These are phyloP conservation scores for Salix viminalis DNA, from an alignment of 345 rosid genomes.

Conservation along the genomic window DNA sequence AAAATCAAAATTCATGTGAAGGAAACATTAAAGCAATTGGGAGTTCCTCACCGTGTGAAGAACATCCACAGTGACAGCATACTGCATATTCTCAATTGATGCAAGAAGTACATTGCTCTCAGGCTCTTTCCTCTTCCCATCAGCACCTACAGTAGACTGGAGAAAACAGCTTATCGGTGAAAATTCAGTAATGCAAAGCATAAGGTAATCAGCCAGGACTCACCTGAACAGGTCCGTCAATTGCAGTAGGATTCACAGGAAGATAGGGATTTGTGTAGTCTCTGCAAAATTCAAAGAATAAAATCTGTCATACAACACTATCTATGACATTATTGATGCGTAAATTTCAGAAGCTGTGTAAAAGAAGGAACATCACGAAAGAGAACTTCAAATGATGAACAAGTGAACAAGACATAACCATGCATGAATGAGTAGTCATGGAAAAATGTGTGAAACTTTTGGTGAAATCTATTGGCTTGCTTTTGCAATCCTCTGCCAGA, in stretches of 20 bases:
- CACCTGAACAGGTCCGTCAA: constrained; percentile 82
- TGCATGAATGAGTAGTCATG: neutral
- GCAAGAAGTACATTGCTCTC: constrained; percentile 96
- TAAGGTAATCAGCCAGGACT: neutral
- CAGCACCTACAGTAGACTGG: constrained; percentile 78
- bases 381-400: neutral
- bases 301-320: constrained; percentile 1
- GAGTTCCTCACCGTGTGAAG: constrained; percentile 66
- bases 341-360: neutral
- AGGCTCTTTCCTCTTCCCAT: constrained; percentile 81
- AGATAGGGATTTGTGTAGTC: constrained; percentile 96
- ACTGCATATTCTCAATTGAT: constrained; percentile 94
- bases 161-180: constrained; percentile 21
- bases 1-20: neutral
- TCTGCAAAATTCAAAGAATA: constrained; percentile 39
- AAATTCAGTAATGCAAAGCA: neutral
- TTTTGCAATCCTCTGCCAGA: neutral
- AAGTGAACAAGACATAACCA: neutral
- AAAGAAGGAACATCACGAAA: neutral
- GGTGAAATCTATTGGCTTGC: neutral
- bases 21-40: constrained; percentile 7
- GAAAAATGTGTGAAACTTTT: neutral
- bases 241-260: constrained; percentile 94
- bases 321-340: neutral
- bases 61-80: constrained; percentile 89